A percentile compares a stretch with the other conserved stretches of the same genome.
phyloP scores from a whole-genome alignment of 768 basidiomycete species.

The Hortiboletus flavorubellus region DNA sequence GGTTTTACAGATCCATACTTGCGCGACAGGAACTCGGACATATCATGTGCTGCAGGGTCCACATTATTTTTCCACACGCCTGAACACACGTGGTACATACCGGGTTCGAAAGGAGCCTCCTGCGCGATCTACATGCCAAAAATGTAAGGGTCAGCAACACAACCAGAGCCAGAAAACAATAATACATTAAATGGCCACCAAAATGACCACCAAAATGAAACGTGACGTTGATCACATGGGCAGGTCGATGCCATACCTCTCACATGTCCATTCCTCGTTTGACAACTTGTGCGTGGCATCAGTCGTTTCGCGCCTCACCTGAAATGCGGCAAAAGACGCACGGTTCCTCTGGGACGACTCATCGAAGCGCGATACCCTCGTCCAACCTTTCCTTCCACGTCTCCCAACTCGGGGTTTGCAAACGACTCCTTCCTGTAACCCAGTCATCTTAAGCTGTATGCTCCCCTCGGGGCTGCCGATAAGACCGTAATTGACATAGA shows the following conservation, averaged over 20 bases:
- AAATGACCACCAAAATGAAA: conserved; percentile 16
- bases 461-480: conserved; percentile 33
- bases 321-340: neutral
- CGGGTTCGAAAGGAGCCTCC: conserved; percentile 29
- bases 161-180: neutral
- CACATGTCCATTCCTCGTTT: conserved; percentile 7
- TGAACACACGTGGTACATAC: conserved; percentile 9
- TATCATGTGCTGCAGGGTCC: conserved; percentile 18
- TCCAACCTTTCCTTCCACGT: conserved; percentile 30
- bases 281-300: conserved; percentile 9
- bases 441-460: conserved; percentile 62
- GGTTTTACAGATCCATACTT: conserved; percentile 5
- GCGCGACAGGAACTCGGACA: conserved; percentile 24
- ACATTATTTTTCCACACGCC: neutral
- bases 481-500: conserved; percentile 61
- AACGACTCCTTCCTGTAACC: conserved; percentile 65
- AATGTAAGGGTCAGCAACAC: neutral
- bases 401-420: conserved; percentile 37
- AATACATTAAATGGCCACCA: conserved; percentile 27
- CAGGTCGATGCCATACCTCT: conserved; percentile 31
- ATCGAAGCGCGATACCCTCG: conserved; percentile 24
- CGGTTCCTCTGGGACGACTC: too few species aligned
- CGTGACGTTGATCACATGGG: conserved; percentile 28
- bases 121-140: conserved; percentile 21
- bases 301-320: neutral